Percentiles rank a stretch among this genome's conserved stretches.
These are phyloP conservation scores for Populus hybrid DNA, from an alignment of 441 rosid genomes.

Conservation along the genomic window DNA sequence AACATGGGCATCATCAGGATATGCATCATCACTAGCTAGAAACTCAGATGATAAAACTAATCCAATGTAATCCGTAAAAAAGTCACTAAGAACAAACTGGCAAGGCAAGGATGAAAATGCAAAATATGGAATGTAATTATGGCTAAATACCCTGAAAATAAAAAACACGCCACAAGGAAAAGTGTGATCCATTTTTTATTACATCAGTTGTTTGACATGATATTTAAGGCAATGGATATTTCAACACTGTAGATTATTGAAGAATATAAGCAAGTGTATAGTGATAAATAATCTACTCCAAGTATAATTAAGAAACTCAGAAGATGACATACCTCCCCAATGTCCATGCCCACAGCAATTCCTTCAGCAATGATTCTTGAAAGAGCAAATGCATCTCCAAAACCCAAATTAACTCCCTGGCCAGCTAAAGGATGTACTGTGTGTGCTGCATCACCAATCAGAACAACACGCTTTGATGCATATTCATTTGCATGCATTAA, in stretches of 20 bases:
- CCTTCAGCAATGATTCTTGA: conserved; percentile 71
- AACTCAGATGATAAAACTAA: background rate
- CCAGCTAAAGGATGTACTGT: conserved; percentile 96
- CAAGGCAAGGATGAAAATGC: background rate
- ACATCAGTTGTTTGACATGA: background rate
- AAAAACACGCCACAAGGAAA: background rate
- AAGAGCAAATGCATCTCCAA: conserved; percentile 80
- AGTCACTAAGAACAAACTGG: background rate
- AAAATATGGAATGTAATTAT: background rate
- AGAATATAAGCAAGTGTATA: background rate
- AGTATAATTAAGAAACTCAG: background rate
- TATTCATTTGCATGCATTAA: conserved; percentile 71
- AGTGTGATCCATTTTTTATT: background rate
- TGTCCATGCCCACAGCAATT: conserved; percentile 78
- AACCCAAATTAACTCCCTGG: conserved; percentile 96
- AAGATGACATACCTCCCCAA: conserved; percentile 67
- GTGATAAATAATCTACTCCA: background rate
- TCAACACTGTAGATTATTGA: background rate
- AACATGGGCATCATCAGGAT: background rate
- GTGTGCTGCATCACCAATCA: conserved; percentile 94
- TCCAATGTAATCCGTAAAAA: background rate
- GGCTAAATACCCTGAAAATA: background rate
- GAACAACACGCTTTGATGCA: conserved; percentile 63
- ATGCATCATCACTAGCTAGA: background rate
- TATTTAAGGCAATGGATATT: background rate